A percentile compares a stretch with the other conserved stretches of the same genome.
These are phyloP conservation scores for Lagerstroemia speciosa DNA, from an alignment of 345 rosid species.

Conservation along the genomic window DNA sequence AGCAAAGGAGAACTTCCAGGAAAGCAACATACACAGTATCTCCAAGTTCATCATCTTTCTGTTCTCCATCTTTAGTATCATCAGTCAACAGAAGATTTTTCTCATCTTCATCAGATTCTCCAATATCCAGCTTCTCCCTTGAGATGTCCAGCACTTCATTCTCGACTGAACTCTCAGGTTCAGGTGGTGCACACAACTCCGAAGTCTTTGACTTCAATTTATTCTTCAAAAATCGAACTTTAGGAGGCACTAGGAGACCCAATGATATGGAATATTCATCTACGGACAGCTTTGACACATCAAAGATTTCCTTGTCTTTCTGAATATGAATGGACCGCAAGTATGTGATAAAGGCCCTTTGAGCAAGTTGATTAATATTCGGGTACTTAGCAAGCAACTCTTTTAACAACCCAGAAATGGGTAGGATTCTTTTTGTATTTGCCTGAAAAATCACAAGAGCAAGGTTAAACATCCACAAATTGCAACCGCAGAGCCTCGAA, in stretches of 20 bases:
- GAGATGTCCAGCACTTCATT: constrained; percentile 18
- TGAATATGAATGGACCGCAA: constrained; percentile 70
- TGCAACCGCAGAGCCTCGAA: background rate
- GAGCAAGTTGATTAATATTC: constrained; percentile 61
- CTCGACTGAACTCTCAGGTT: constrained; percentile 21
- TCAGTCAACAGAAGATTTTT: constrained; percentile 26
- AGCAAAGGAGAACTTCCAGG: background rate
- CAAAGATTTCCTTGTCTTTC: constrained; percentile 85
- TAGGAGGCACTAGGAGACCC: constrained; percentile 88
- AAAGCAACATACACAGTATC: constrained; percentile 14
- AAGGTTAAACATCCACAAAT: background rate
- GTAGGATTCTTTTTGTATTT: constrained; percentile 52
- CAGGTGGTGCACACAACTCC: constrained; percentile 24
- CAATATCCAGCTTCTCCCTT: constrained; percentile 24
- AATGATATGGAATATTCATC: constrained; percentile 83
- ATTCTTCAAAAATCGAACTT: constrained; percentile 50
- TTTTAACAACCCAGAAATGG: constrained; percentile 56
- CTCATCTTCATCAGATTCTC: constrained; percentile 32
- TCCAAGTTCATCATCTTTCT: constrained; percentile 23
- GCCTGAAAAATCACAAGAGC: constrained; percentile 33
- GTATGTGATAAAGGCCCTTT: constrained; percentile 75
- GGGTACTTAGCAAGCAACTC: constrained; percentile 65
- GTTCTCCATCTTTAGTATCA: constrained; percentile 25
- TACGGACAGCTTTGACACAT: constrained; percentile 52
- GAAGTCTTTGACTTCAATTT: constrained; percentile 31